Conservation (phyloP, 768 basidiomycete genomes). For the Candolleomyces eurysporus region DNA sequence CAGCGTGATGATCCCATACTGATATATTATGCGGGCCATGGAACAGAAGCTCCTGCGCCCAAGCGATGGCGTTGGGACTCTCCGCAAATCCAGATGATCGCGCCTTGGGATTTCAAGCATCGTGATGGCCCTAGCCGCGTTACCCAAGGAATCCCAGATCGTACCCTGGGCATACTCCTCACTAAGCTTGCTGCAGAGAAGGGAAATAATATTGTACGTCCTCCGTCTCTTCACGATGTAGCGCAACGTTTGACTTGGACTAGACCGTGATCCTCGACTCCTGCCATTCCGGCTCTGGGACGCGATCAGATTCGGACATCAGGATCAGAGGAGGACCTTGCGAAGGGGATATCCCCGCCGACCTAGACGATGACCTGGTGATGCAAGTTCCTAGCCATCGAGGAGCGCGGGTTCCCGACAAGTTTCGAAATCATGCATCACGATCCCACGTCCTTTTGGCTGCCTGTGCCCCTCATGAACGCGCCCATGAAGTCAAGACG, state of each 20-base stretch:
- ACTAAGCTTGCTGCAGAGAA: conserved; percentile 9
- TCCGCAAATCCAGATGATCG: conserved; percentile 48
- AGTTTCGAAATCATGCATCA: background rate
- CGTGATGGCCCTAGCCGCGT: conserved; percentile 32
- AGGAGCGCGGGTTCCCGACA: background rate
- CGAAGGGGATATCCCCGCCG: background rate
- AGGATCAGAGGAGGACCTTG: background rate
- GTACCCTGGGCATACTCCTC: conserved; percentile 11
- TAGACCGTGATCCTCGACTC: conserved; percentile 19
- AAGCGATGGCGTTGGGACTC: conserved; percentile 44
- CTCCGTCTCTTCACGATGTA: background rate
- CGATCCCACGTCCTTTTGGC: conserved; percentile 14
- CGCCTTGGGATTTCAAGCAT: conserved; percentile 55
- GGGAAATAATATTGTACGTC: conserved; percentile 18
- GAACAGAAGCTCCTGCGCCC: conserved; percentile 48
- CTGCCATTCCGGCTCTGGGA: conserved; percentile 15
- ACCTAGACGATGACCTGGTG: conserved; percentile 4
- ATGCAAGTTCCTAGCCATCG: background rate
- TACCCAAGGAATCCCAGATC: conserved; percentile 12
- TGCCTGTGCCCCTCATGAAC: conserved; percentile 10
- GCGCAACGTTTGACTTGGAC: background rate
- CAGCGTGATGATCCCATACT: conserved; percentile 54
- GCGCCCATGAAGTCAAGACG: conserved; percentile 7
- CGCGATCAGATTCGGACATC: background rate
- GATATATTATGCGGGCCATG: conserved; percentile 66